Base-by-base conservation (phyloP, 306 rosid genomes). In the Acacia crassicarpa region DNA sequence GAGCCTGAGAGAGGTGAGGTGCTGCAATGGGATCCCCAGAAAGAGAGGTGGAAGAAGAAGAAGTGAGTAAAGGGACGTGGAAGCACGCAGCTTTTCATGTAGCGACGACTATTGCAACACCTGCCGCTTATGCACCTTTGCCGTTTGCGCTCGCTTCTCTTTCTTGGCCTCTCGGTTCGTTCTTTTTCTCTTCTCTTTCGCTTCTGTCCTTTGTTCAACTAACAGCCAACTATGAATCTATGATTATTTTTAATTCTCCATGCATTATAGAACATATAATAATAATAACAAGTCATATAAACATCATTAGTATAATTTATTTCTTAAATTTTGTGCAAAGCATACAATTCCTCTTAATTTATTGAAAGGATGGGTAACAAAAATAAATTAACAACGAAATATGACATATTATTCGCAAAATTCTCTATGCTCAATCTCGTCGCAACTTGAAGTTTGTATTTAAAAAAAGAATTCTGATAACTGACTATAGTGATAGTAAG, bases 61-160 rank as follows among this genome's bases (percentile, higher is more conserved):
- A 23, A 13, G 87, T 14, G 15, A 83, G 85, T 38, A 78, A 59
- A 80, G 95, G 95, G 80, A 89, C 95, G 67, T 88, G 95, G 97
- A 89, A 86, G 88, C 91, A 93, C 48, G 97, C 91, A 2, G 94
- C 94, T 77, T 91, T 91, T 45, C 95, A 93, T 82, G 86, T 93
- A 4, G 95, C 94, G 59, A 91, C 97, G 20, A 93, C 97, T 27
- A 87, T 93, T 80, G 94, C 95, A 45, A 93, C 97, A 0, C 93
- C 97, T 33, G 95, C 94, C 38, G 95, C 97, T 80, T 93, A 88
- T 77, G 92, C 97, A 33, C 92, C 94, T 48, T 80, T 93, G 74
- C 97, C 95, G 44, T 93, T 93, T 25, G 95, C 97, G 80, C 89
- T 93, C 9, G 94, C 93, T 76, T 91, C 97, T 76, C 93, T 93